Percentiles rank a stretch among this genome's conserved stretches.
These are phyloP conservation scores for Citrullus colocynthis DNA, from an alignment of 306 rosid genomes.

Conservation along the genomic window DNA sequence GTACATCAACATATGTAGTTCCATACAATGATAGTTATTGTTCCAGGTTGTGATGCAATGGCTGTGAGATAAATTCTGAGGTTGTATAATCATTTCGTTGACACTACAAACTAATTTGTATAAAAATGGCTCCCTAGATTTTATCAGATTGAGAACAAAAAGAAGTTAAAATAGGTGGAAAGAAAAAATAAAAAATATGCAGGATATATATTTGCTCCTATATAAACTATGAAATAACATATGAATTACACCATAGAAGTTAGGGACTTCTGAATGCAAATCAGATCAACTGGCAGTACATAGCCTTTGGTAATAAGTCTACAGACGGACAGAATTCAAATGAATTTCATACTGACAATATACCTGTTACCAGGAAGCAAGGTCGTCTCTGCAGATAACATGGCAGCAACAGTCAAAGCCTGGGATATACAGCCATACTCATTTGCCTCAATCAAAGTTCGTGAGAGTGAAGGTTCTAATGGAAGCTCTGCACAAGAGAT, in stretches of 20 bases:
- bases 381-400: conserved; percentile 80
- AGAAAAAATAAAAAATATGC: not conserved
- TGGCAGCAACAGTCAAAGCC: conserved; percentile 90
- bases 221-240: not conserved
- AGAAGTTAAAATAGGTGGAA: not conserved
- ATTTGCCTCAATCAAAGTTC: conserved; percentile 86
- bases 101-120: not conserved
- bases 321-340: not conserved
- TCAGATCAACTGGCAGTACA: not conserved
- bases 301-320: not conserved
- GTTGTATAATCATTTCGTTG: not conserved
- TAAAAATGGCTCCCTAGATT: not conserved
- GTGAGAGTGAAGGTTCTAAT: conserved; percentile 88
- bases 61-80: not conserved
- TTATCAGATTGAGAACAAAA: not conserved
- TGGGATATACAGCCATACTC: conserved; percentile 65
- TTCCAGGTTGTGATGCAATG: not conserved
- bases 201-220: not conserved
- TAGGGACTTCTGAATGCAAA: not conserved
- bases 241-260: not conserved
- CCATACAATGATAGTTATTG: not conserved
- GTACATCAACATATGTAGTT: not conserved
- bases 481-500: conserved; percentile 65
- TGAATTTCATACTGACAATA: not conserved
- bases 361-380: conserved; percentile 78